Conservation (phyloP, 148 eudicot genomes). For the Dysphania ambrosioides region DNA sequence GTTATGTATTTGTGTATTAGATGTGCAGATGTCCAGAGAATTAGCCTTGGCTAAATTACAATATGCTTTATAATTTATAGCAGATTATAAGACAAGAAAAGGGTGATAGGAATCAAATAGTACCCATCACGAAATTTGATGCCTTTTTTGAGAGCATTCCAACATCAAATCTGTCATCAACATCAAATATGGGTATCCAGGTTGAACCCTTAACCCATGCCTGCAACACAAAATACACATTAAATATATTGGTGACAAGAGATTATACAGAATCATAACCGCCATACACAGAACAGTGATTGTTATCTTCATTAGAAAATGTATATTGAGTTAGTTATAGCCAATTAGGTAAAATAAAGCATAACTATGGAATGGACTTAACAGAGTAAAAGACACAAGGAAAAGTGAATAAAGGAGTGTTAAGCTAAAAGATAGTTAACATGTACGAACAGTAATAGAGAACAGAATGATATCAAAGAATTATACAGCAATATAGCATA, state of each 20-base stretch:
- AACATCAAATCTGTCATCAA: conserved; percentile 49
- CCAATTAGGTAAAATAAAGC: not conserved
- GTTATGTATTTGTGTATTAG: not conserved
- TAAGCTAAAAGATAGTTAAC: not conserved
- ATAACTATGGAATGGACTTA: not conserved
- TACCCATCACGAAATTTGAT: conserved; percentile 86
- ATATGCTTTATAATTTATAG: not conserved
- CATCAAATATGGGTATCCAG: conserved; percentile 89
- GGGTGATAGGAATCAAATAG: not conserved
- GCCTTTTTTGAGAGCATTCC: conserved; percentile 67
- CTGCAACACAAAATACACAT: conserved; percentile 37
- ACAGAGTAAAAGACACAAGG: not conserved
- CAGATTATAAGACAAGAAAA: not conserved
- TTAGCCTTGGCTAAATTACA: not conserved
- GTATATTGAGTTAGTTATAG: not conserved
- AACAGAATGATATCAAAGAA: not conserved
- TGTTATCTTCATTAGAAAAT: not conserved
- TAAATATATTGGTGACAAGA: not conserved
- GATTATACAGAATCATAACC: conserved; percentile 3
- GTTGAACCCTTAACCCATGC: conserved; percentile 94
- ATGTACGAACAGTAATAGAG: not conserved
- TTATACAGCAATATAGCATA: not conserved
- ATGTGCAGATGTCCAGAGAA: not conserved
- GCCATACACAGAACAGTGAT: not conserved
- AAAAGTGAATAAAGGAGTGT: not conserved